Evolutionary conservation across 2,329 filamentous ascomycete species (phyloP).

Genomic region (Aspergillus spinulosporus): DNA sequence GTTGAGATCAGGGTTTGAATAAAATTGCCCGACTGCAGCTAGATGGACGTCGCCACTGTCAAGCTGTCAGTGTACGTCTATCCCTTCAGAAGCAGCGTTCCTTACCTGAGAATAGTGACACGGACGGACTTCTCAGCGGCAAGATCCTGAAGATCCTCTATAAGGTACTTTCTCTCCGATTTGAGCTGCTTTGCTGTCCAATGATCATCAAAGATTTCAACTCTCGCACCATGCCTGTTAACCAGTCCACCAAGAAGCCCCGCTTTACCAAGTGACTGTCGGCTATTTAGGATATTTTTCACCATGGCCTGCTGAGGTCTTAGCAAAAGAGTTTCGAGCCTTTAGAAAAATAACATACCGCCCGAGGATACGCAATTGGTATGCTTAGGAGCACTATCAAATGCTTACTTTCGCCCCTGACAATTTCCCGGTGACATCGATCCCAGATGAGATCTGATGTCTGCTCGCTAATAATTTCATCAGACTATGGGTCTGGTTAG

Average conservation of each 20-base stretch:
- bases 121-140: slow-evolving; percentile 90
- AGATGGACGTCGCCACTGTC: slow-evolving; percentile 86
- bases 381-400: slow-evolving; percentile 84
- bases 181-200: slow-evolving; percentile 98
- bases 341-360: slow-evolving; percentile 54
- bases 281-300: slow-evolving; percentile 73
- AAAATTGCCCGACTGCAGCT: slow-evolving; percentile 90
- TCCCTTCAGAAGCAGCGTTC: background rate
- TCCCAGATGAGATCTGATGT: slow-evolving; percentile 88
- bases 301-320: slow-evolving; percentile 59
- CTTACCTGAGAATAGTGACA: slow-evolving; percentile 78
- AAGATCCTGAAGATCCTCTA: slow-evolving; percentile 89
- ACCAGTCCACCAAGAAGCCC: slow-evolving; percentile 77
- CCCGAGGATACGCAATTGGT: slow-evolving; percentile 75
- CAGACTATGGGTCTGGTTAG: slow-evolving; percentile 49
- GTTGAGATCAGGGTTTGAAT: slow-evolving; percentile 80
- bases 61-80: background rate
- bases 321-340: background rate
- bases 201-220: slow-evolving; percentile 92
- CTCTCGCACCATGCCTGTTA: slow-evolving; percentile 87
- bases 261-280: slow-evolving; percentile 80
- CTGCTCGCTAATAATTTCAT: slow-evolving; percentile 75
- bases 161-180: slow-evolving; percentile 77
- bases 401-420: slow-evolving; percentile 83
- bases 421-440: slow-evolving; percentile 78